phyloP scores from a whole-genome alignment of 75 land plant species.

The Picea sitchensis region DNA sequence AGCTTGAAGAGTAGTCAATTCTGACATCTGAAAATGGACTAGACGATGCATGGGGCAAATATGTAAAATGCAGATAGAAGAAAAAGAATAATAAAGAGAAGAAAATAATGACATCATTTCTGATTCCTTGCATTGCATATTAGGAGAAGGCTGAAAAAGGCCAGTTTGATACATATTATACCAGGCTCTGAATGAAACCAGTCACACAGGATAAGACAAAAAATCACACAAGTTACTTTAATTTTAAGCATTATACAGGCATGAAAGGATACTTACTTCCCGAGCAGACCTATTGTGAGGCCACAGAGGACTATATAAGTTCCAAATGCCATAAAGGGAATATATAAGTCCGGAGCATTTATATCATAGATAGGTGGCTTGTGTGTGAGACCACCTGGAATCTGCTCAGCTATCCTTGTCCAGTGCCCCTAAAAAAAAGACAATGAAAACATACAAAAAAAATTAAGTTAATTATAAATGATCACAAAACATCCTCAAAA shows the following conservation, averaged over 20 bases:
- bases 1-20: too few species aligned
- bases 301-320: slow-evolving; percentile 72
- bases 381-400: slow-evolving; percentile 61
- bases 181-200: not conserved
- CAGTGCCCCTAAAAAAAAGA: slow-evolving; percentile 61
- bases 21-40: too few species aligned
- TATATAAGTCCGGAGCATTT: slow-evolving; percentile 84
- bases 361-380: slow-evolving; percentile 83
- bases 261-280: slow-evolving; percentile 59
- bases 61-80: not conserved
- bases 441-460: not conserved
- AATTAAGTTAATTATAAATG: not conserved
- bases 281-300: slow-evolving; percentile 45
- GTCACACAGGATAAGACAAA: not conserved
- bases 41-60: too few species aligned
- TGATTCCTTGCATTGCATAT: not conserved
- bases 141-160: not conserved
- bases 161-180: not conserved
- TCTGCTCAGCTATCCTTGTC: slow-evolving; percentile 85
- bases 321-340: slow-evolving; percentile 84
- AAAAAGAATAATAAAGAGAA: not conserved
- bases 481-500: slow-evolving; percentile 3
- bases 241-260: not conserved
- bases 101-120: not conserved
- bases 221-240: not conserved